Conservation (phyloP, 345 rosid species). For the Raphanus sativus region DNA sequence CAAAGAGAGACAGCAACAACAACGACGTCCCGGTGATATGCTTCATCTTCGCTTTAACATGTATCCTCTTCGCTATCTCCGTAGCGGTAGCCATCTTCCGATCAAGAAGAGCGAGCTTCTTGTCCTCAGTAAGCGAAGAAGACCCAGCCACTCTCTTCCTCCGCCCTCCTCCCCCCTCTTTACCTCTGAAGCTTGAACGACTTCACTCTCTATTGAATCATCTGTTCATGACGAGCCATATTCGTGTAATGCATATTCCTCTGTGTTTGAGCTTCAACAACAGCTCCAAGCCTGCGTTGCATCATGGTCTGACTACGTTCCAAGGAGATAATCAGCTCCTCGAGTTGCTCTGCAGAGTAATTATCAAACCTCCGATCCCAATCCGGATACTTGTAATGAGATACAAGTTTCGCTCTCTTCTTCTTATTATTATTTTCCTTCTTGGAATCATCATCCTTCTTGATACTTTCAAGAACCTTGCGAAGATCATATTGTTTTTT, state of each 20-base stretch:
- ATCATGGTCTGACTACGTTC: neutral
- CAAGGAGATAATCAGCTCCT: conserved; percentile 9
- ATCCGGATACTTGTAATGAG: conserved; percentile 13
- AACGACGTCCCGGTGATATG: too few species aligned
- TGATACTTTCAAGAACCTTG: neutral
- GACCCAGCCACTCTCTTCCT: too few species aligned
- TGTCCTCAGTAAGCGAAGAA: too few species aligned
- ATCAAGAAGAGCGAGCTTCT: too few species aligned
- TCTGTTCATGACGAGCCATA: conserved; percentile 20
- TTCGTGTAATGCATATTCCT: neutral
- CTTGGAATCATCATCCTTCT: neutral
- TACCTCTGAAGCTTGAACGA: too few species aligned
- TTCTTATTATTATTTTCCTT: neutral
- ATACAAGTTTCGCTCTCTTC: neutral
- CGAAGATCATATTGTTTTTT: conserved; percentile 6
- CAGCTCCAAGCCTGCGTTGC: conserved; percentile 7
- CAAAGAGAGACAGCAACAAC: too few species aligned
- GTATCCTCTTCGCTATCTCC: too few species aligned
- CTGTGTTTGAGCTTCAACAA: conserved; percentile 17
- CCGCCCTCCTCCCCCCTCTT: too few species aligned
- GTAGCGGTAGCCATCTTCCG: too few species aligned
- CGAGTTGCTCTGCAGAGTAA: conserved; percentile 27
- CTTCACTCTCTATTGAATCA: too few species aligned
- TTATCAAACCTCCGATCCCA: conserved; percentile 27
- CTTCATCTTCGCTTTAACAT: too few species aligned